phyloP scores from a whole-genome alignment of 306 rosid species.

The Vigna radiata region DNA sequence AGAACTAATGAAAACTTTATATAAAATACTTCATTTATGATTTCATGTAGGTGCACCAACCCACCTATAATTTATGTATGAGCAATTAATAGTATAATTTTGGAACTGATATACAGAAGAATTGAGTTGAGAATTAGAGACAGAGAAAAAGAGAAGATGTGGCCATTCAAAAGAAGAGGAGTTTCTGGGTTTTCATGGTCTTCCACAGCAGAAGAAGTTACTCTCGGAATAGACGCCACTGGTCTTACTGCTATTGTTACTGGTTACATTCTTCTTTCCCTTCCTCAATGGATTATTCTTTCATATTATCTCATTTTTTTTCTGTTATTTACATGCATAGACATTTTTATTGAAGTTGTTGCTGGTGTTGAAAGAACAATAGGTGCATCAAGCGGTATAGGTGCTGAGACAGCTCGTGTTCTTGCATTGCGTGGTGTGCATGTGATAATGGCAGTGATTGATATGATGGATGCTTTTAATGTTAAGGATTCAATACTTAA shows the following conservation, averaged over 20 bases:
- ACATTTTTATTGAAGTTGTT: not conserved
- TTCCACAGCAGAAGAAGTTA: too few species aligned
- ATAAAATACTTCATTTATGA: too few species aligned
- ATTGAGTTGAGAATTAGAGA: not conserved
- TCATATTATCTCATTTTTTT: too few species aligned
- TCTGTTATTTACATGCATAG: not conserved
- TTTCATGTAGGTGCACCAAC: too few species aligned
- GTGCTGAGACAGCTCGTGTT: slow-evolving; percentile 71
- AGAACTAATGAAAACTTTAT: too few species aligned
- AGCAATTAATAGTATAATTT: not conserved
- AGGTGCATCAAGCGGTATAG: slow-evolving; percentile 84
- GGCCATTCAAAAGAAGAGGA: too few species aligned
- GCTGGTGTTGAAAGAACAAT: not conserved
- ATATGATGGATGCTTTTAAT: slow-evolving; percentile 54
- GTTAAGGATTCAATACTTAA: slow-evolving; percentile 60
- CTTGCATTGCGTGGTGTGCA: slow-evolving; percentile 62
- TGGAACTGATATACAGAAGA: not conserved
- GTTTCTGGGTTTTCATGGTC: too few species aligned
- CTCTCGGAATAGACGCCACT: too few species aligned
- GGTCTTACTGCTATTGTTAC: too few species aligned
- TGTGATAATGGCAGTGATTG: slow-evolving; percentile 62
- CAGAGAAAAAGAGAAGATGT: not conserved
- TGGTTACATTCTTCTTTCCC: too few species aligned
- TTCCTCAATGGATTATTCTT: too few species aligned
- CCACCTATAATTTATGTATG: too few species aligned